These are phyloP conservation scores for Amoeboaphelidium occidentale DNA, from an alignment of 371 early-diverging fungal genomes.

Conservation along the genomic window DNA sequence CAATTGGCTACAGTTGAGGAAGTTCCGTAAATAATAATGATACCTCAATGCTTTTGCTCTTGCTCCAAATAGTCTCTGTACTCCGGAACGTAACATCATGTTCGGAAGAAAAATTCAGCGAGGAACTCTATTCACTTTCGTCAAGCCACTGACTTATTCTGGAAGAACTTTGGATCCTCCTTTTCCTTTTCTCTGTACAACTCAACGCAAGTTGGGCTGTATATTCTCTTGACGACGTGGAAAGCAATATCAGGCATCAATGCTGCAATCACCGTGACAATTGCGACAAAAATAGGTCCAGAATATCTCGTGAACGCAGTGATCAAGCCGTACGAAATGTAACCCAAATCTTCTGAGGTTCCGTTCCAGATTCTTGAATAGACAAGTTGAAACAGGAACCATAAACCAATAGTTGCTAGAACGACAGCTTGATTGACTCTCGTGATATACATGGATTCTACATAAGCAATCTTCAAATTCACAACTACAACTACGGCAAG, in stretches of 20 bases:
- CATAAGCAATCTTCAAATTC: constrained; percentile 28
- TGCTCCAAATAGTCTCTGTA: no score
- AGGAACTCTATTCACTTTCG: no score
- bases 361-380: constrained; percentile 16
- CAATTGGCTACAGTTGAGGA: no score
- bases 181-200: background rate
- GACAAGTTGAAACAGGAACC: constrained; percentile 27
- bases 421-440: constrained; percentile 23
- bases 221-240: background rate
- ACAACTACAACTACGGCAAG: constrained; percentile 28
- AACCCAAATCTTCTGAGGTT: constrained; percentile 1
- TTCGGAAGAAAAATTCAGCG: no score
- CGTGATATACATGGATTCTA: constrained; percentile 28
- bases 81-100: no score
- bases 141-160: no score
- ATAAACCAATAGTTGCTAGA: constrained; percentile 18
- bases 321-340: background rate
- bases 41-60: no score
- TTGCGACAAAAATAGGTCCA: background rate
- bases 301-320: background rate
- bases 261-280: background rate
- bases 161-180: constrained; percentile 1
- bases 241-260: background rate
- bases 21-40: no score
- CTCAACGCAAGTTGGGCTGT: background rate